Percentiles rank a stretch among this genome's conserved stretches.
phyloP scores from a whole-genome alignment of 257 asterid genomes.

The Avicennia marina region DNA sequence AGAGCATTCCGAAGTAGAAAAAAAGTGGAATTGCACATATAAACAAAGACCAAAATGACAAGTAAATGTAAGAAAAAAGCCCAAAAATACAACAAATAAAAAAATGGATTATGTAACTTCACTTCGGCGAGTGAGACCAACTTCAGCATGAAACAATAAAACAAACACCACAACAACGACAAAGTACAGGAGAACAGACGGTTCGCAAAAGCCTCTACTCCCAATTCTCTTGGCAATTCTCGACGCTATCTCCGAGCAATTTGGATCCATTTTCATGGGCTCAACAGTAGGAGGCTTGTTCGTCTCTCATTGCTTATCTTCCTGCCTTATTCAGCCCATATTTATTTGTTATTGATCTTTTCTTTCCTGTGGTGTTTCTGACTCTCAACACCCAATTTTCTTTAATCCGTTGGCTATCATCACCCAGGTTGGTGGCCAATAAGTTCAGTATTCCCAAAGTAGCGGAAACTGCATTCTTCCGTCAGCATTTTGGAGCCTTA shows the following conservation, averaged over 20 bases:
- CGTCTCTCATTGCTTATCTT: too few relatives aligned
- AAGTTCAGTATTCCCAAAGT: too few relatives aligned
- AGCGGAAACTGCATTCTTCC: too few relatives aligned
- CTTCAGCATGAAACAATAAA: slow-evolving; percentile 46
- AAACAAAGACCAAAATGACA: slow-evolving; percentile 4
- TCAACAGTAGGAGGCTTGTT: too few relatives aligned
- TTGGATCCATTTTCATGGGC: too few relatives aligned
- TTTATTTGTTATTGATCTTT: too few relatives aligned
- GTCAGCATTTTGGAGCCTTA: too few relatives aligned
- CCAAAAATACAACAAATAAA: neutral
- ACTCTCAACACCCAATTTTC: too few relatives aligned
- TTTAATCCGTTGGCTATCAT: too few relatives aligned
- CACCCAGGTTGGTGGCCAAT: too few relatives aligned
- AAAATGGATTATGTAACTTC: slow-evolving; percentile 50
- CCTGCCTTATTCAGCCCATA: too few relatives aligned
- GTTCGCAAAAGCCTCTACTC: slow-evolving; percentile 35
- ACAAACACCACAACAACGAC: slow-evolving; percentile 52
- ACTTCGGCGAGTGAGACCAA: slow-evolving; percentile 57
- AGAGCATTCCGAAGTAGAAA: neutral
- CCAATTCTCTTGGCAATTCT: slow-evolving; percentile 11
- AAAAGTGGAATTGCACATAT: neutral
- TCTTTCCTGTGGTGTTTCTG: too few relatives aligned
- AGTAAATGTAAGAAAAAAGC: neutral
- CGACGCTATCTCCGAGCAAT: slow-evolving; percentile 24
- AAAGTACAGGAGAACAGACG: slow-evolving; percentile 47